These are phyloP conservation scores for Hypseocharis bilobata DNA, from an alignment of 441 rosid species.

Conservation along the genomic window DNA sequence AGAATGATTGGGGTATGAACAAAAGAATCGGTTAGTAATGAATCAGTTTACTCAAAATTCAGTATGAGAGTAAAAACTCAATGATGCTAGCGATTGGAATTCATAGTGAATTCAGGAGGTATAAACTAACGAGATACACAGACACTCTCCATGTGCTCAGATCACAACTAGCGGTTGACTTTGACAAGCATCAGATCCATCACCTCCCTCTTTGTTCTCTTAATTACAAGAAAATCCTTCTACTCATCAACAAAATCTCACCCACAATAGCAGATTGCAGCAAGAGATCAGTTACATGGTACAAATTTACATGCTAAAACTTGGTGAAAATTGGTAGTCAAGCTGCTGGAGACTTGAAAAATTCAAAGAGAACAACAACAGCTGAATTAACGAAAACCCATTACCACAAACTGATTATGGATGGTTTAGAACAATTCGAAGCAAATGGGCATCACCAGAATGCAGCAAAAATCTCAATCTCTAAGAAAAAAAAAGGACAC, in stretches of 20 bases:
- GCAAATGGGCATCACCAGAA: slow-evolving; percentile 33
- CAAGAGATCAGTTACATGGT: slow-evolving; percentile 35
- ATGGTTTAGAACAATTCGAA: slow-evolving; percentile 24
- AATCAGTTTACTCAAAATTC: slow-evolving; percentile 28
- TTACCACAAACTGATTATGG: slow-evolving; percentile 23
- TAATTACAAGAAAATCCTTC: slow-evolving; percentile 20
- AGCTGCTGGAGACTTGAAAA: slow-evolving; percentile 17
- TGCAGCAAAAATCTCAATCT: slow-evolving; percentile 8
- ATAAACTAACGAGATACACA: slow-evolving; percentile 30
- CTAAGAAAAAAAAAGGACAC: slow-evolving; percentile 12
- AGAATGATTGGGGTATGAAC: slow-evolving; percentile 29
- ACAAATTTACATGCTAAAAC: slow-evolving; percentile 20
- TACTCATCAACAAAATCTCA: slow-evolving; percentile 28
- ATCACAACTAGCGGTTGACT: slow-evolving; percentile 31
- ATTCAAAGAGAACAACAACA: slow-evolving; percentile 13
- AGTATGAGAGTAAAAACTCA: slow-evolving; percentile 14
- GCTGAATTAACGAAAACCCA: slow-evolving; percentile 43
- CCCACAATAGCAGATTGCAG: slow-evolving; percentile 19
- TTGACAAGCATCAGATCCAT: slow-evolving; percentile 32
- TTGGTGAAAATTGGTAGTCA: slow-evolving; percentile 12
- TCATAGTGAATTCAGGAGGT: slow-evolving; percentile 25
- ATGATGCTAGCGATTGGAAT: slow-evolving; percentile 29
- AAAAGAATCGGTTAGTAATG: slow-evolving; percentile 34
- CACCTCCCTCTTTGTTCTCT: slow-evolving; percentile 20
- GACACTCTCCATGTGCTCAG: slow-evolving; percentile 31